These are phyloP conservation scores for Pterocarpus macrocarpus DNA, from an alignment of 306 rosid genomes.

Conservation along the genomic window DNA sequence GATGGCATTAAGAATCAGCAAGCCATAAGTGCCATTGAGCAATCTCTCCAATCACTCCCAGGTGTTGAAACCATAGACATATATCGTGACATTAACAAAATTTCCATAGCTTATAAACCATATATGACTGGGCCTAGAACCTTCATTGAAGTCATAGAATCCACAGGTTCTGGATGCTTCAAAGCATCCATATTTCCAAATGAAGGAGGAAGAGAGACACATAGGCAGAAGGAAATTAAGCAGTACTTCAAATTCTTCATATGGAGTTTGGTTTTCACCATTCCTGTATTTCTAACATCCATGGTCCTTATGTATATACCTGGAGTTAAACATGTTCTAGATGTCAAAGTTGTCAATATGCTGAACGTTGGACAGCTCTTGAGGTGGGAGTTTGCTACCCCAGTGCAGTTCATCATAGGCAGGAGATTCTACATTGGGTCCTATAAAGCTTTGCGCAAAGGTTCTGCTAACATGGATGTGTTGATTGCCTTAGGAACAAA, in stretches of 20 bases:
- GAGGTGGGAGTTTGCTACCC: constrained; percentile 75
- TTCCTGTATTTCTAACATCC: constrained; percentile 82
- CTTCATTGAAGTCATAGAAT: constrained; percentile 71
- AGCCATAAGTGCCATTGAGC: constrained; percentile 52
- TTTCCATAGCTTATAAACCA: constrained; percentile 73
- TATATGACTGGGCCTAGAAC: constrained; percentile 78
- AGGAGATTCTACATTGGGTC: constrained; percentile 77
- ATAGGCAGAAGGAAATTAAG: constrained; percentile 61
- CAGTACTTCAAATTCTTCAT: constrained; percentile 58
- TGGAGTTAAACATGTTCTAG: constrained; percentile 59
- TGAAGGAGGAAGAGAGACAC: constrained; percentile 59
- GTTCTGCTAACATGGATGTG: constrained; percentile 88
- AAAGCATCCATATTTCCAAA: constrained; percentile 68
- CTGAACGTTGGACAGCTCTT: constrained; percentile 67
- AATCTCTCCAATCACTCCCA: constrained; percentile 56
- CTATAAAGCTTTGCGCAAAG: constrained; percentile 70
- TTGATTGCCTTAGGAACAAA: constrained; percentile 86
- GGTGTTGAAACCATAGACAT: constrained; percentile 65
- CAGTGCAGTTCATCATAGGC: constrained; percentile 80
- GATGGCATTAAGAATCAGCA: constrained; percentile 58
- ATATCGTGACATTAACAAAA: constrained; percentile 49
- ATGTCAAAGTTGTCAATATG: constrained; percentile 68
- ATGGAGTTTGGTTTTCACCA: constrained; percentile 71
- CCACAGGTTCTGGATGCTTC: constrained; percentile 69
- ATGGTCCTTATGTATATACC: constrained; percentile 87